Base-by-base conservation (phyloP, 768 basidiomycete species). In the Wakefieldia striispora region DNA sequence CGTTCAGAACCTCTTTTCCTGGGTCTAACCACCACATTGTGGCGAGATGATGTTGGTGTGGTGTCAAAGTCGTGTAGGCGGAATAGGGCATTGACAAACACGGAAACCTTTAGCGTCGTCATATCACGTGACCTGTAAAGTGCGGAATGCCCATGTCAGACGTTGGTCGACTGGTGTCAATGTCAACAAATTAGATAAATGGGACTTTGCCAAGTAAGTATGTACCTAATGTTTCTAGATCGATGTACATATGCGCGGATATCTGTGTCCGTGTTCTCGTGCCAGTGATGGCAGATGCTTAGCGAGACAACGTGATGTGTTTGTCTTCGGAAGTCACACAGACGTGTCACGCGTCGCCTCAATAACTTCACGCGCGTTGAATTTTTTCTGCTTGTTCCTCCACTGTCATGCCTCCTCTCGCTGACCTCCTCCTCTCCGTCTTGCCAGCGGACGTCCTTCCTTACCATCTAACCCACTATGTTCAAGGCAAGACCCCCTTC, bases 11-110 rank as follows among this genome's bases (percentile, higher is more conserved):
- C 68, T 92, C 89, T 66, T 90, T 91, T 47, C 86, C 88, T 45
- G 90, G 90, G 68, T 91, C 86, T 34, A 87, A 72, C 86, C 88
- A 91, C 89, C 89, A 91, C 86, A 90, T 89, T 55, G 56, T 63
- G 70, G 62, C 43, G 37, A 53, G 43, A 24, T 10, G 46, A 20
- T 6, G 47, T 47, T 46, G 4, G 49, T 47, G 21, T 33, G 16
- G 33, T 33, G 49, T 56, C 11, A 24, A n/a, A 40, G 36, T 11
- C 27, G 57, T 42, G n/a, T 39, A 34, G 43, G 50, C 51, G 62
- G n/a, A 61, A 61, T 61, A 66, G 64, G 63, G 64, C 63, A 64
- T 66, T 50, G 52, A 55, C 65, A 53, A 62, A 64, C 27, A 51
- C 26, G 60, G 62, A 52, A 62, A 39, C 29, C 47, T 40, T 31